Conservation (phyloP, 1,284 basidiomycete genomes). For the Cutaneotrichosporon sp. region DNA sequence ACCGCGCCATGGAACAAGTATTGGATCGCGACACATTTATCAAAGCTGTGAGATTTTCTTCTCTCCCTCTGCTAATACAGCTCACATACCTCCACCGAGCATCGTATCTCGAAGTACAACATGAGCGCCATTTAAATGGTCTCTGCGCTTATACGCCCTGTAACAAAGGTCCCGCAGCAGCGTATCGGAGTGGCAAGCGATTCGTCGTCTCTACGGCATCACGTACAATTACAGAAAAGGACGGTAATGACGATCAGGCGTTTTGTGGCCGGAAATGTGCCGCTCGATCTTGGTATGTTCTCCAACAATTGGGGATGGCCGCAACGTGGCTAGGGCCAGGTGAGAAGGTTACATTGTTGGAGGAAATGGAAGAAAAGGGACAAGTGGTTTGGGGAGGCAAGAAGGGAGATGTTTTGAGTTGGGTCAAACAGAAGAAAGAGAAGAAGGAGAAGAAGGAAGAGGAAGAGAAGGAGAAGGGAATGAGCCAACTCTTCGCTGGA, state of each 20-base stretch:
- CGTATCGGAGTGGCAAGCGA: constrained; percentile 31
- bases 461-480: not conserved
- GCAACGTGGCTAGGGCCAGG: constrained; percentile 35
- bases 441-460: not conserved
- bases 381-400: constrained; percentile 23
- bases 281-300: constrained; percentile 33
- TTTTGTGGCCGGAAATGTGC: constrained; percentile 36
- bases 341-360: constrained; percentile 28
- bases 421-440: constrained; percentile 5
- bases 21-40: constrained; percentile 15
- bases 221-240: constrained; percentile 33
- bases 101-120: constrained; percentile 38
- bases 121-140: constrained; percentile 45
- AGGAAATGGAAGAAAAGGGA: constrained; percentile 34
- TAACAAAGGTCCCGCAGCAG: constrained; percentile 29
- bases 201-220: constrained; percentile 31
- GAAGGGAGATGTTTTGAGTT: constrained; percentile 16
- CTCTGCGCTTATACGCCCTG: constrained; percentile 45
- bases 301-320: constrained; percentile 30
- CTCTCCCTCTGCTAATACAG: constrained; percentile 11
- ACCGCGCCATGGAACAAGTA: constrained; percentile 26
- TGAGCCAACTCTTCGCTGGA: constrained; percentile 8
- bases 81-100: constrained; percentile 27
- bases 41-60: constrained; percentile 17
- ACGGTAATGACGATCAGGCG: constrained; percentile 43